Conservation (phyloP, 371 early-diverging fungal species). For the Mortierella sp. region DNA sequence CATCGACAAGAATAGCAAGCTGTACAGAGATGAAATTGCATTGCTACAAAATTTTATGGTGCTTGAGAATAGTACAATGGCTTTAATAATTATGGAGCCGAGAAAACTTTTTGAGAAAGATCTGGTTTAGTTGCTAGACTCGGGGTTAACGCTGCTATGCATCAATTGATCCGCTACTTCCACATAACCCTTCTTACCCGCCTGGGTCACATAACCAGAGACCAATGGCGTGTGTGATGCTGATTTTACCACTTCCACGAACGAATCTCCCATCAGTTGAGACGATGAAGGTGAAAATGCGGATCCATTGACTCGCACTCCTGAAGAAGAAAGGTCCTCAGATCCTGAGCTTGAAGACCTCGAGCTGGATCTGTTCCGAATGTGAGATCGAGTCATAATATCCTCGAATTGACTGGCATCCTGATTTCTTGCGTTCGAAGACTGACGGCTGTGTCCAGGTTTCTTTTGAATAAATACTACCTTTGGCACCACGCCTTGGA, state of each 20-base stretch:
- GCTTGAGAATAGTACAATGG: too few relatives aligned
- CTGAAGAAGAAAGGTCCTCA: constrained; percentile 2
- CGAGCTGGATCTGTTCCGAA: constrained; percentile 36
- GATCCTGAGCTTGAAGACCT: constrained; percentile 32
- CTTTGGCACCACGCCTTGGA: constrained; percentile 50
- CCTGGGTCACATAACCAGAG: constrained; percentile 57
- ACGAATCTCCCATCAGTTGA: constrained; percentile 47
- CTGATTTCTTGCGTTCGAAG: constrained; percentile 28
- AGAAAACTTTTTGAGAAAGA: neutral
- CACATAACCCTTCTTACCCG: constrained; percentile 55
- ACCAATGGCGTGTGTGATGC: constrained; percentile 24
- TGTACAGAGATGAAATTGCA: too few relatives aligned
- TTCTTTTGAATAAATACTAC: constrained; percentile 52
- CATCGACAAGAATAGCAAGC: too few relatives aligned
- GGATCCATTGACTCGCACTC: constrained; percentile 9
- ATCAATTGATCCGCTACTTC: constrained; percentile 51
- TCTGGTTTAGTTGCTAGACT: constrained; percentile 17
- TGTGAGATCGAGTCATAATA: constrained; percentile 41
- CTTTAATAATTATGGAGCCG: neutral
- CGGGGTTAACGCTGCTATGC: constrained; percentile 41
- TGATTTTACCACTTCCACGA: constrained; percentile 47
- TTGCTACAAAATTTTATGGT: neutral
- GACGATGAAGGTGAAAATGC: constrained; percentile 11
- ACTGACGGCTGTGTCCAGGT: constrained; percentile 33
- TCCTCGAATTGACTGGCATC: constrained; percentile 8